These are phyloP conservation scores for Mycena rosella DNA, from an alignment of 768 basidiomycete genomes.

Conservation along the genomic window DNA sequence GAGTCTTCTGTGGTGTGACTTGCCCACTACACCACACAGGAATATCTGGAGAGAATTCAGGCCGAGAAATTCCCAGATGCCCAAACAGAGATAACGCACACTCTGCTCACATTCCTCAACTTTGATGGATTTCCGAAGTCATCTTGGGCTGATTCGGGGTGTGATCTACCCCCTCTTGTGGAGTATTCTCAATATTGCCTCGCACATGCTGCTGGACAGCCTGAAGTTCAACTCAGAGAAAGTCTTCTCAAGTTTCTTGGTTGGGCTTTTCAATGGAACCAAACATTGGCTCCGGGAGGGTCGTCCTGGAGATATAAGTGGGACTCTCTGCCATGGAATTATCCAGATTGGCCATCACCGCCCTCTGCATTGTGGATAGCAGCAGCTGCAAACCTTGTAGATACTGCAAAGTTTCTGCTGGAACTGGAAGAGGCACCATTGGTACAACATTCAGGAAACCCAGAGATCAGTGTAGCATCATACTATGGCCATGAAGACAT, in stretches of 20 bases:
- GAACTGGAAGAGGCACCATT: slow-evolving; percentile 1
- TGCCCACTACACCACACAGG: too few species aligned
- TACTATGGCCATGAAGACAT: background rate
- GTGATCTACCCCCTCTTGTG: too few species aligned
- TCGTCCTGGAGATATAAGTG: background rate
- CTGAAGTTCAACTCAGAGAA: background rate
- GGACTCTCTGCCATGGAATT: background rate
- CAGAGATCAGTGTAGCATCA: slow-evolving; percentile 1
- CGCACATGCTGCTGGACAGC: background rate
- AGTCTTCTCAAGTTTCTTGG: background rate
- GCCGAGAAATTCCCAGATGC: background rate
- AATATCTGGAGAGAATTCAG: background rate
- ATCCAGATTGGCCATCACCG: background rate
- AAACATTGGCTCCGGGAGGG: background rate
- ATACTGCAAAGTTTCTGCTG: background rate
- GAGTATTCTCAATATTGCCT: too few species aligned
- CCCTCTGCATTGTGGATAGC: background rate
- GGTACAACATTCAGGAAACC: background rate
- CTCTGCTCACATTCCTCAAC: slow-evolving; percentile 1
- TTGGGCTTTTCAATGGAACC: too few species aligned
- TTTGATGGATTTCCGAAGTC: background rate
- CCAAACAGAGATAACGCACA: background rate
- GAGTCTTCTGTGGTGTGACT: too few species aligned
- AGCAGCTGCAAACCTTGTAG: background rate
- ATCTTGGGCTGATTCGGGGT: background rate